Conservation (phyloP, 345 rosid genomes). For the Hibiscus trionum region DNA sequence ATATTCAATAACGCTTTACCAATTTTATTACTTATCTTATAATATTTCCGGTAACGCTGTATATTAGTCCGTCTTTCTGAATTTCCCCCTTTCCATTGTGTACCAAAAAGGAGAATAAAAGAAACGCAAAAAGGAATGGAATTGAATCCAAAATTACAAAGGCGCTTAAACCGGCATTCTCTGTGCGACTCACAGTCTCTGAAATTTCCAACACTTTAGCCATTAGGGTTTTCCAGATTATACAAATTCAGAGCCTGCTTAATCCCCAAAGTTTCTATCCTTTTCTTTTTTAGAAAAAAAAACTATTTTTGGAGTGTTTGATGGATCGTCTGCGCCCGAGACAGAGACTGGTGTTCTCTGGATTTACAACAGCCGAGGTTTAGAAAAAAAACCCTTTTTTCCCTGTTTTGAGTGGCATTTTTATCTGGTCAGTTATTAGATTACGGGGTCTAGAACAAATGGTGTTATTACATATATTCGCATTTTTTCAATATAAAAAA, state of each 20-base stretch:
- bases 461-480: neutral
- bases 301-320: neutral
- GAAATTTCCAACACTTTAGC: neutral
- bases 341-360: slow-evolving; percentile 1
- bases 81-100: neutral
- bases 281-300: neutral
- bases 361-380: slow-evolving; percentile 4
- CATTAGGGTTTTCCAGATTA: slow-evolving; percentile 1
- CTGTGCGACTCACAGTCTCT: neutral
- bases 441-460: neutral
- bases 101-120: neutral
- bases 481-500: neutral
- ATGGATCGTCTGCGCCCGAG: slow-evolving; percentile 5
- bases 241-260: neutral
- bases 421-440: neutral
- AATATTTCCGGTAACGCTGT: too few relatives aligned
- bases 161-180: neutral
- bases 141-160: neutral
- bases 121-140: neutral
- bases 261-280: neutral
- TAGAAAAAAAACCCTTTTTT: neutral
- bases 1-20: too few relatives aligned
- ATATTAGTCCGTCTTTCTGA: too few relatives aligned
- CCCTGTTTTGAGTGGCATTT: neutral
- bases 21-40: too few relatives aligned